phyloP scores from a whole-genome alignment of 495 filamentous ascomycete genomes.

The Daldinia bambusicola region DNA sequence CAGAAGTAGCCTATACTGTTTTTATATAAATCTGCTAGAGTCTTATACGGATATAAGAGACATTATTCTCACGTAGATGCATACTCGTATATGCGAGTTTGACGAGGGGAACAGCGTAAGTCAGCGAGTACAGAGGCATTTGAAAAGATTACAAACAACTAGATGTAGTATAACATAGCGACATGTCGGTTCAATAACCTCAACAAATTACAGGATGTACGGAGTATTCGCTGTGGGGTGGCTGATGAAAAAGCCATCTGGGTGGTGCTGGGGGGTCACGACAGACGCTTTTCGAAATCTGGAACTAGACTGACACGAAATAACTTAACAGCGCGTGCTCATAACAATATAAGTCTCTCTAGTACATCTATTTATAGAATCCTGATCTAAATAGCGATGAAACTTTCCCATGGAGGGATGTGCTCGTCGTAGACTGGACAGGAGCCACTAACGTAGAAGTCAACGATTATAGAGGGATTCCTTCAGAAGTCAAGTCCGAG shows the following conservation, averaged over 20 bases:
- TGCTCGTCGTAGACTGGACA: conserved; percentile 13
- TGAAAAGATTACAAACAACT: background rate
- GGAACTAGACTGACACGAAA: background rate
- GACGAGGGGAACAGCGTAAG: conserved; percentile 24
- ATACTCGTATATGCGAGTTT: conserved; percentile 24
- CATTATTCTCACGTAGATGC: background rate
- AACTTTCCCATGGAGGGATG: conserved; percentile 6
- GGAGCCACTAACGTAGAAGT: conserved; percentile 12
- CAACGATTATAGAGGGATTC: conserved; percentile 13
- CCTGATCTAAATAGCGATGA: background rate
- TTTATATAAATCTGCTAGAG: conserved; percentile 4
- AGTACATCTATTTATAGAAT: background rate
- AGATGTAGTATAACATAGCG: background rate
- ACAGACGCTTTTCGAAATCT: conserved; percentile 21
- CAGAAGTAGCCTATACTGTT: background rate
- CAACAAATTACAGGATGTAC: background rate
- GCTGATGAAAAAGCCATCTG: conserved; percentile 23
- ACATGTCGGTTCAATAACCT: background rate
- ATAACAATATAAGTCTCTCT: background rate
- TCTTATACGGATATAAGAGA: conserved; percentile 3
- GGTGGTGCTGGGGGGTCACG: background rate
- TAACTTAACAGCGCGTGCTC: conserved; percentile 11
- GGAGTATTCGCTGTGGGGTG: conserved; percentile 6
- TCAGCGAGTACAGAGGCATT: conserved; percentile 12
- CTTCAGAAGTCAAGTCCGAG: background rate